Evolutionary conservation across 257 asterid genomes (phyloP), one percentile per base, ranked within the genome.

Genomic region (Plantago elongata): DNA sequence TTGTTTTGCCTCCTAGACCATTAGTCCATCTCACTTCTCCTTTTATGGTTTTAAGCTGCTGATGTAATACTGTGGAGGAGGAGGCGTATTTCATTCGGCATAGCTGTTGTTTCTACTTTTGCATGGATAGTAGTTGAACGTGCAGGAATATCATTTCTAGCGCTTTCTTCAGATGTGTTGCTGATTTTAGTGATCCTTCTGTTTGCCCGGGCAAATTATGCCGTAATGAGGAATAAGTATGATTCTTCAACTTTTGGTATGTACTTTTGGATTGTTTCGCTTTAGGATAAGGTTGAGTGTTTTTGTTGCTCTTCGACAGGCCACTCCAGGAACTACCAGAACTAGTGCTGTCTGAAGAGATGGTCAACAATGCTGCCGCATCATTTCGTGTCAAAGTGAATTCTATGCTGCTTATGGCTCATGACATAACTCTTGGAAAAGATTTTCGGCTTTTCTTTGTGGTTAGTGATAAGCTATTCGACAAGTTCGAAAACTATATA

Each of bases 361-460:
- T 92, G 96, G 85, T 92, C 65, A 83, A 81, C 74, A 89, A 76
- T 71, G 94, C 97, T 62, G 96, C 96, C 27, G 90, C 94, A 63
- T 89, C 97, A 52, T 92, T 92, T 71, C 97, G 96, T 72, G 94
- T 80, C 59, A 89, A 92, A 84, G 76, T 83, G 57, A 92, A 92
- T 74, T 89, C 82, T 72, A 69, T 86, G 89, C 85, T 92, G 69
- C 95, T 89, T 72, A 83, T 92, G 99, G 97, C 99, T 66, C 97
- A 92, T 72, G 97, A 92, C 78, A 86, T 92, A 68, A 82, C 96
- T 69, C 91, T 86, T 47, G 99, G 96, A 72, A 92, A 86, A 77
- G 99, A 92, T 75, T 92, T 92, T 77, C 78, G 81, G 69, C 90
- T 89, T 69, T 92, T 92, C 70, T 83, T 92, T 81, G 86, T 79